Conservation (phyloP, 371 early-diverging fungal genomes). For the Batrachochytrium dendrobatidis region DNA sequence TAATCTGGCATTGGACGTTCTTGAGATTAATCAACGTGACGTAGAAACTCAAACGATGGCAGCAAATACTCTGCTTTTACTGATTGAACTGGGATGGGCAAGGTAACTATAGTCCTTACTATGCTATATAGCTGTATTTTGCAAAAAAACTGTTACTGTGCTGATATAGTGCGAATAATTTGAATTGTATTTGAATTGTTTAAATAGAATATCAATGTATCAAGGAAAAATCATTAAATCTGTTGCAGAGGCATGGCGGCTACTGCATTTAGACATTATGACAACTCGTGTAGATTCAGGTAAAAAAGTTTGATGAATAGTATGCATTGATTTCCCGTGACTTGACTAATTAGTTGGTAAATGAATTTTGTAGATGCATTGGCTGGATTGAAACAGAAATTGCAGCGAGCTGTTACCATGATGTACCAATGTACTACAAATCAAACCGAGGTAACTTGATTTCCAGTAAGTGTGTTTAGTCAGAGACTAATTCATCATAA, state of each 20-base stretch:
- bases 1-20: slow-evolving; percentile 11
- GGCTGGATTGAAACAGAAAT: too few species aligned
- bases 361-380: too few species aligned
- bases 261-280: too few species aligned
- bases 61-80: slow-evolving; percentile 1
- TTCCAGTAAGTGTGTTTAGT: too few species aligned
- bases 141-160: too few species aligned
- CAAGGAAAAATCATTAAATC: slow-evolving; percentile 14
- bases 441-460: background rate
- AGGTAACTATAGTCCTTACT: slow-evolving; percentile 2
- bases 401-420: background rate
- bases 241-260: slow-evolving; percentile 16
- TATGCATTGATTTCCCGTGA: too few species aligned
- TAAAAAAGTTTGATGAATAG: slow-evolving; percentile 5
- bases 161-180: too few species aligned
- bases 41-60: slow-evolving; percentile 13
- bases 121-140: background rate
- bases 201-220: slow-evolving; percentile 10
- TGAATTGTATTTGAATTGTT: background rate
- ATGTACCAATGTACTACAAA: background rate
- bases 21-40: slow-evolving; percentile 19
- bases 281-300: background rate
- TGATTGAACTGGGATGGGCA: slow-evolving; percentile 12
- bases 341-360: too few species aligned
- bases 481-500: too few species aligned